Conservation (phyloP, 306 rosid species). For the Oemleria cerasiformis region DNA sequence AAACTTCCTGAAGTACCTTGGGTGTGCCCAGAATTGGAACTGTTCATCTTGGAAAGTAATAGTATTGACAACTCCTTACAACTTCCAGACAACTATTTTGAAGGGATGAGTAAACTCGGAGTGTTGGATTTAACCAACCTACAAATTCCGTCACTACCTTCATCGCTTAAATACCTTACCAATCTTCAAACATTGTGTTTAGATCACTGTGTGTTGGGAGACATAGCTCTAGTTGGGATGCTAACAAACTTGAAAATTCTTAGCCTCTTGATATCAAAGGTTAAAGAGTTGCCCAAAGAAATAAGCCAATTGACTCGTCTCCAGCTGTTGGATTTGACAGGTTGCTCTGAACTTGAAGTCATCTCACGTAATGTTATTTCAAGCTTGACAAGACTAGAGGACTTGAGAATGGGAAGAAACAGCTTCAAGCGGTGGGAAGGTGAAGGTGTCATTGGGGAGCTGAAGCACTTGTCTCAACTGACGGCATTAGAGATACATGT, state of each 20-base stretch:
- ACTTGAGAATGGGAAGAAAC: conserved; percentile 36
- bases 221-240: conserved; percentile 28
- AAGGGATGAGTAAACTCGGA: conserved; percentile 12
- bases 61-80: too few relatives aligned
- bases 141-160: conserved; percentile 5
- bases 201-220: conserved; percentile 27
- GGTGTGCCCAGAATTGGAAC: conserved; percentile 6
- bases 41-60: neutral
- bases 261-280: conserved; percentile 29
- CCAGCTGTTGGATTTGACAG: conserved; percentile 35
- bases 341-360: conserved; percentile 31
- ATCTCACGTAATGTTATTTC: conserved; percentile 32
- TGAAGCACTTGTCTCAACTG: neutral
- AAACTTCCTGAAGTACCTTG: conserved; percentile 11
- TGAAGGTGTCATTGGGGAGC: conserved; percentile 23
- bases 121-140: conserved; percentile 22
- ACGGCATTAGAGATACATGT: too few relatives aligned
- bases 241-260: conserved; percentile 39
- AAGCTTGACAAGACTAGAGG: conserved; percentile 32
- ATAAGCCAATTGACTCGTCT: conserved; percentile 33
- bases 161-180: conserved; percentile 9
- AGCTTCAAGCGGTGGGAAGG: conserved; percentile 28
- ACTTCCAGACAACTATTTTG: neutral
- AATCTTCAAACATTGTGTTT: conserved; percentile 36
- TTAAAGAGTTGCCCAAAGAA: conserved; percentile 26